These are phyloP conservation scores for Kurtzmaniella natalensis DNA, from an alignment of 1,139 yeast genomes.

Conservation along the genomic window DNA sequence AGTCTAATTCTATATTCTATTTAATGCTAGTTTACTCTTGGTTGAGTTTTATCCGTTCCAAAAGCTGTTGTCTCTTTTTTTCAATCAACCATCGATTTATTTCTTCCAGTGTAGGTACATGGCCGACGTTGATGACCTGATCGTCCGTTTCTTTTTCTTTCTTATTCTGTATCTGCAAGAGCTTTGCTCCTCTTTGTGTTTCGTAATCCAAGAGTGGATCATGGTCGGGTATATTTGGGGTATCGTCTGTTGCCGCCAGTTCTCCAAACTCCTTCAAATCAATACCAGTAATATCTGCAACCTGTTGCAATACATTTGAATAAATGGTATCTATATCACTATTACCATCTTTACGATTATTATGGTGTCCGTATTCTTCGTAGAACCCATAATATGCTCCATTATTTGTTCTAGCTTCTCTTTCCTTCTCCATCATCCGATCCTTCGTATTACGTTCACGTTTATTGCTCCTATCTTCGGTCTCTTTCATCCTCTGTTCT, in stretches of 20 bases:
- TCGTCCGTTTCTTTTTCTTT: conserved; percentile 10
- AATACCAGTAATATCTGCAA: neutral
- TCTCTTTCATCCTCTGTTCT: conserved; percentile 26
- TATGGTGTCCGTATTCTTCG: conserved; percentile 31
- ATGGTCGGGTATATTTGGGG: neutral
- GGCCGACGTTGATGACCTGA: conserved; percentile 16
- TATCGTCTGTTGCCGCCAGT: neutral
- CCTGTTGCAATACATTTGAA: too few species aligned
- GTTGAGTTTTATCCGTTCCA: conserved; percentile 10
- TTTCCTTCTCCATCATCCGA: conserved; percentile 8
- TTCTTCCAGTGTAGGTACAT: conserved; percentile 35
- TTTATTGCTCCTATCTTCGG: conserved; percentile 1
- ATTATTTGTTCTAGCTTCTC: conserved; percentile 16
- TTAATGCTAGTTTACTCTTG: too few species aligned
- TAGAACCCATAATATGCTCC: conserved; percentile 44
- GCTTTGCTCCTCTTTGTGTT: conserved; percentile 15
- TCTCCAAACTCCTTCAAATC: too few species aligned
- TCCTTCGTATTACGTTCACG: neutral
- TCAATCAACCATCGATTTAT: conserved; percentile 47
- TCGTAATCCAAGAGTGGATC: conserved; percentile 18
- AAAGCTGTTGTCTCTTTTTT: conserved; percentile 39
- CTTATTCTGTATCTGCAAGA: conserved; percentile 7
- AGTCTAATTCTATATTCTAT: too few species aligned
- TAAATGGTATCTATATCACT: neutral
- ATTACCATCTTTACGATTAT: neutral